phyloP scores from a whole-genome alignment of 192 early-diverging fungal genomes.

The Backusella liffmaniae region DNA sequence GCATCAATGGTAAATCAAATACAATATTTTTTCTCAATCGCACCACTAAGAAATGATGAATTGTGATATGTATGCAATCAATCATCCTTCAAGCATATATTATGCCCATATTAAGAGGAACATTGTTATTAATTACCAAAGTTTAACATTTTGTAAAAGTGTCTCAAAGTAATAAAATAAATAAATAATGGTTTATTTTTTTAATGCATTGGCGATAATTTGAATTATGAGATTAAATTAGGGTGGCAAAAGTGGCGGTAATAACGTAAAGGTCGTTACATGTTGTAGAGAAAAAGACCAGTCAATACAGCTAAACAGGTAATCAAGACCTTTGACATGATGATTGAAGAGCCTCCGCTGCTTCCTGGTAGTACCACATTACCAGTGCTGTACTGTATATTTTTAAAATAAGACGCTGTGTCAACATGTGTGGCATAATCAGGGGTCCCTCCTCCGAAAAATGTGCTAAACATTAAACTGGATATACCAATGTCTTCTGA shows the following conservation, averaged over 20 bases:
- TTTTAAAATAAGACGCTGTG: slow-evolving; percentile 44
- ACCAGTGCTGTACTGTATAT: slow-evolving; percentile 44
- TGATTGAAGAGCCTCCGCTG: not conserved
- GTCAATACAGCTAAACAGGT: not conserved
- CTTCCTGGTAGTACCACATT: not conserved
- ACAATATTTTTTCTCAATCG: not conserved
- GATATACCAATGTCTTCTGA: slow-evolving; percentile 43
- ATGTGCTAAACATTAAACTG: slow-evolving; percentile 49
- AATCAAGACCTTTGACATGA: not conserved
- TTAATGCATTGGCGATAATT: too few species aligned
- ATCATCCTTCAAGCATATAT: too few species aligned
- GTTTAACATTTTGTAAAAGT: too few species aligned
- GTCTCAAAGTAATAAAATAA: too few species aligned
- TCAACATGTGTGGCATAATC: slow-evolving; percentile 38
- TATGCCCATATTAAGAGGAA: too few species aligned
- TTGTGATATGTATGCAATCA: not conserved
- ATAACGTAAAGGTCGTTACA: not conserved
- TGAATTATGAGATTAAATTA: not conserved
- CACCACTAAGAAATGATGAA: not conserved
- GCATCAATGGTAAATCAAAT: not conserved
- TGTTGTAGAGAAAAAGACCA: not conserved
- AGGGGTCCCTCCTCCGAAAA: slow-evolving; percentile 48
- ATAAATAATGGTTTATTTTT: too few species aligned
- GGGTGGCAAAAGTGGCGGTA: not conserved
- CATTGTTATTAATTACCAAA: too few species aligned